These are phyloP conservation scores for Leishmania aethiopica DNA, from an alignment of 208 protist genomes.

Conservation along the genomic window DNA sequence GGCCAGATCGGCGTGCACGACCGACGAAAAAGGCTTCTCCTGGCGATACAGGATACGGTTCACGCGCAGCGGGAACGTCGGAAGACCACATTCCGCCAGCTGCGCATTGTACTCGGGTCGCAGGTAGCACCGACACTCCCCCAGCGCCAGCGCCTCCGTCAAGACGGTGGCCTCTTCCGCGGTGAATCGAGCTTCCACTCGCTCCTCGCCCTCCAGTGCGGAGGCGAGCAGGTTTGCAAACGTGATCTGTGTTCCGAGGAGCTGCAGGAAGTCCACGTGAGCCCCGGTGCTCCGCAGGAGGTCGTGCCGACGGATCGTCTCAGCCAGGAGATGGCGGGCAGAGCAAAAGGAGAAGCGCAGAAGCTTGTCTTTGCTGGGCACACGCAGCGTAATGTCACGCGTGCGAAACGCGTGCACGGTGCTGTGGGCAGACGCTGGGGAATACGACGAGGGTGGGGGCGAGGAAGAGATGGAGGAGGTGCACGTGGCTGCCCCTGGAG, in stretches of 20 bases:
- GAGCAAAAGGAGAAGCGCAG: conserved; percentile 57
- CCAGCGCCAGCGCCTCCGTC: conserved; percentile 69
- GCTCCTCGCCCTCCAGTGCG: conserved; percentile 71
- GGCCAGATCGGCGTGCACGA: conserved; percentile 47
- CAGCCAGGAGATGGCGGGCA: conserved; percentile 44
- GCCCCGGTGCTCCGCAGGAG: conserved; percentile 37
- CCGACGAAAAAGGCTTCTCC: conserved; percentile 52
- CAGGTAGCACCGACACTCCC: conserved; percentile 73
- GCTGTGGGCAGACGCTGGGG: conserved; percentile 5
- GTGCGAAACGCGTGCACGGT: conserved; percentile 46
- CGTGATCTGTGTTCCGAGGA: conserved; percentile 67
- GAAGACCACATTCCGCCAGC: conserved; percentile 20
- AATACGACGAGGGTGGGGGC: neutral
- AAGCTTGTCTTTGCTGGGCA: conserved; percentile 46
- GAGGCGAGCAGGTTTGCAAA: conserved; percentile 75
- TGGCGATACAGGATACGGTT: conserved; percentile 60
- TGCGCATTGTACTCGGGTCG: conserved; percentile 38
- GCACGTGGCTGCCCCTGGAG: neutral
- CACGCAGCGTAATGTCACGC: conserved; percentile 68
- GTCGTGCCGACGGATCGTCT: conserved; percentile 64
- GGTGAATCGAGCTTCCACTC: conserved; percentile 61
- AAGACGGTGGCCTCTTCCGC: conserved; percentile 57
- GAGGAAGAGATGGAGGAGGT: neutral
- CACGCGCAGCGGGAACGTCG: conserved; percentile 45
- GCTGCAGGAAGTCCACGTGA: conserved; percentile 47